Conservation (phyloP, 352 stramenopile species). For the Phytophthora pini region DNA sequence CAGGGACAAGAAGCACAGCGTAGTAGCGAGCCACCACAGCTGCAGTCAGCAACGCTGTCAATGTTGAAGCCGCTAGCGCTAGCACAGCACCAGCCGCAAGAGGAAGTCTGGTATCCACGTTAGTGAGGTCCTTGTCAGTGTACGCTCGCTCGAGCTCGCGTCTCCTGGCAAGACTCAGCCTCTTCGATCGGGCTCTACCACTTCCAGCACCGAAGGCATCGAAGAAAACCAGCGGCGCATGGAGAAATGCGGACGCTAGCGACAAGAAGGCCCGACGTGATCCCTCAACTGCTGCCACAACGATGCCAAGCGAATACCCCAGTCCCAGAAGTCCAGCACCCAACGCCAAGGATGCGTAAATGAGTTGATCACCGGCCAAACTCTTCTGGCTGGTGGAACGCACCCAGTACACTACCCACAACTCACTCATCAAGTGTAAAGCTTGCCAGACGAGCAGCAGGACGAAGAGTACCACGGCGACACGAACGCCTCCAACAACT, state of each 20-base stretch:
- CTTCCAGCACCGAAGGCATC: constrained; percentile 83
- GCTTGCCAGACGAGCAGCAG: constrained; percentile 86
- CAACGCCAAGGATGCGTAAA: constrained; percentile 67
- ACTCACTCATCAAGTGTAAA: constrained; percentile 88
- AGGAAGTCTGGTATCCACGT: constrained; percentile 91
- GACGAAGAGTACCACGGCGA: constrained; percentile 51
- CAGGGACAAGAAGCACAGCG: constrained; percentile 82
- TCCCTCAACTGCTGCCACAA: constrained; percentile 58
- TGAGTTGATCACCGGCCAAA: constrained; percentile 72
- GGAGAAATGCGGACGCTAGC: constrained; percentile 85
- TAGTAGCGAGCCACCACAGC: constrained; percentile 81
- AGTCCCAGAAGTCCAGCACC: constrained; percentile 61
- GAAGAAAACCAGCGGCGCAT: constrained; percentile 94
- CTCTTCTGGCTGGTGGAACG: constrained; percentile 58
- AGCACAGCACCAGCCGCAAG: constrained; percentile 66
- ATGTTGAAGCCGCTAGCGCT: constrained; percentile 81
- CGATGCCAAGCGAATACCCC: constrained; percentile 64
- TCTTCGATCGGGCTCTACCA: constrained; percentile 35
- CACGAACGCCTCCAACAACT: constrained; percentile 49
- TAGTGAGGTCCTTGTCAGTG: constrained; percentile 93
- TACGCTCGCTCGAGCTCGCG: constrained; percentile 72
- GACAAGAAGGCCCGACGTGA: constrained; percentile 85
- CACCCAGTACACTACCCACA: constrained; percentile 94
- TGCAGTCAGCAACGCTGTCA: constrained; percentile 87
- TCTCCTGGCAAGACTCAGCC: constrained; percentile 38